These are phyloP conservation scores for Alternaria atra DNA, from an alignment of 2,329 filamentous ascomycete genomes.

Conservation along the genomic window DNA sequence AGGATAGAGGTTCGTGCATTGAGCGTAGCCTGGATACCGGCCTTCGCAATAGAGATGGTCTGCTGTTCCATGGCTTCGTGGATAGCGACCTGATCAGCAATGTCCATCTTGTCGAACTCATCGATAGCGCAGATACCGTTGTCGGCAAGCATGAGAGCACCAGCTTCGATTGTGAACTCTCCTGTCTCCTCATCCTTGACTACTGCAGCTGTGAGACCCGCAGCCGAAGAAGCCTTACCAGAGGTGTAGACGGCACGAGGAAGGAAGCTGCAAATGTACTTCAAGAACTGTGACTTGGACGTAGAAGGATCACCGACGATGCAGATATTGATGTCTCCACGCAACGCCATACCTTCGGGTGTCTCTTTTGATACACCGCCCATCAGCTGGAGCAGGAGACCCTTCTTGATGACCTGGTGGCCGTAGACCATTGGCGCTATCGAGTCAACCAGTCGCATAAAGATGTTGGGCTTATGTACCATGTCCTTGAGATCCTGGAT, in stretches of 20 bases:
- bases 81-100: slow-evolving; percentile 95
- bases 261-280: slow-evolving; percentile 97
- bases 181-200: slow-evolving; percentile 98
- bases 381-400: slow-evolving; percentile 90
- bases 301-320: slow-evolving; percentile 97
- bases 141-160: slow-evolving; percentile 94
- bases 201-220: slow-evolving; percentile 95
- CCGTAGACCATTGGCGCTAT: slow-evolving; percentile 97
- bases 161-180: slow-evolving; percentile 98
- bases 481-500: slow-evolving; percentile 91
- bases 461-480: slow-evolving; percentile 96
- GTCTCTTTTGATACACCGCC: slow-evolving; percentile 94
- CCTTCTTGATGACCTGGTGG: slow-evolving; percentile 97
- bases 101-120: slow-evolving; percentile 99
- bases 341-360: slow-evolving; percentile 90
- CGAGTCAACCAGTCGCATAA: slow-evolving; percentile 89
- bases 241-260: slow-evolving; percentile 97
- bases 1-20: slow-evolving; percentile 96
- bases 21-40: slow-evolving; percentile 95
- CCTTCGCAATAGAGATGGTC: slow-evolving; percentile 98
- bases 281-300: slow-evolving; percentile 96
- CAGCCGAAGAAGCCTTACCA: slow-evolving; percentile 95
- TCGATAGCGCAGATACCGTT: slow-evolving; percentile 98
- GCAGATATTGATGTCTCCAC: slow-evolving; percentile 98
- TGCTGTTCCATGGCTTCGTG: slow-evolving; percentile 99